Conservation (phyloP, 148 eudicot genomes). For the Silene latifolia region DNA sequence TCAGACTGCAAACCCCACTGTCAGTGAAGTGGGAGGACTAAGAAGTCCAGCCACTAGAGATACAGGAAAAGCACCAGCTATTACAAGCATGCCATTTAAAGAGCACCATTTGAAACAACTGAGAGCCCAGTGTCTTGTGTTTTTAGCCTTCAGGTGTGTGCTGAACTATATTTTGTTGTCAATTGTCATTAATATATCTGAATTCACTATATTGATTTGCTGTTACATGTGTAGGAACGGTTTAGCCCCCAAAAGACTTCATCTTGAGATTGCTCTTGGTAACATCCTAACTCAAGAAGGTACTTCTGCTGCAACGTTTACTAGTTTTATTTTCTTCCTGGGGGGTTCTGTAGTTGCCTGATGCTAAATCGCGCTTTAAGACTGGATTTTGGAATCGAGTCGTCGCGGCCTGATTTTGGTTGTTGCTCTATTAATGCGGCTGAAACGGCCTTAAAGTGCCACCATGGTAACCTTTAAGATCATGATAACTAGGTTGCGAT, state of each 20-base stretch:
- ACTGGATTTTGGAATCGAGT: background rate
- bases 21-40: constrained; percentile 39
- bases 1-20: constrained; percentile 48
- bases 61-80: constrained; percentile 57
- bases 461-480: background rate
- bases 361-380: background rate
- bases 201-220: constrained; percentile 10
- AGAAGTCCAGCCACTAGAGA: constrained; percentile 59
- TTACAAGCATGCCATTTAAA: constrained; percentile 72
- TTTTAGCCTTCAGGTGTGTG: constrained; percentile 81
- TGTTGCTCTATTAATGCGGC: background rate
- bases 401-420: too few species aligned
- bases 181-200: background rate
- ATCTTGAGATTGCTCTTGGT: constrained; percentile 95
- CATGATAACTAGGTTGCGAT: background rate
- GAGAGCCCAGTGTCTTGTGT: constrained; percentile 96
- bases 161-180: background rate
- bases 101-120: constrained; percentile 94
- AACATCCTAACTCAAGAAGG: constrained; percentile 63
- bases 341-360: background rate
- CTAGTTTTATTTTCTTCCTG: background rate
- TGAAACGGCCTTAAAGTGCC: background rate
- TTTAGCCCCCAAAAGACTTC: constrained; percentile 73
- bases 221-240: constrained; percentile 53
- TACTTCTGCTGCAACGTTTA: constrained; percentile 22